Evolutionary conservation across 2,329 filamentous ascomycete species (phyloP), one percentile per base, ranked within the genome.

Genomic region (Lachnellula arida): DNA sequence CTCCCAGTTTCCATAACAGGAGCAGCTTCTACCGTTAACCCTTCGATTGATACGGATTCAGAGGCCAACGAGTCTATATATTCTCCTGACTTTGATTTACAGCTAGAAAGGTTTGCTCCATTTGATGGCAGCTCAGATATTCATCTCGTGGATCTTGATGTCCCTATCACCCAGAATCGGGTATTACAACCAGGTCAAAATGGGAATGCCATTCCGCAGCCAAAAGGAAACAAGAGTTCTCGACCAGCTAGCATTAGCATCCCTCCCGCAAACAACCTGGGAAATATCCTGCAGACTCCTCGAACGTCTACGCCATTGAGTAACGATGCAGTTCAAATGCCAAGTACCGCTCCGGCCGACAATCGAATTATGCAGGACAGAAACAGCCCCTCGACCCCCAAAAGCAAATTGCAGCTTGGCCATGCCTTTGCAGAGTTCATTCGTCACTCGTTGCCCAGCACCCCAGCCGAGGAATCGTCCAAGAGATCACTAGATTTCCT

Each of bases 91-190:
- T 7, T 49, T 46, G 25, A 49, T 37, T n/a, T 37, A 15, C 22
- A 23, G 51, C 5, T 51, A 39, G 11, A 39, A 23, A 49, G n/a
- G 23, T 51, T 57, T 19, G n/a, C 52, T 46, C 46, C 55, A 9
- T 53, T 55, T 39, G 58, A 58, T 49, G 58, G 58, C 25, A 49
- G 8, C 28, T 17, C 46, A 15, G 53, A 49, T 14, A 17, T 43
- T 25, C 19, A 57, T 11, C 23, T 5, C 50, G 48, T 50, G 23
- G 17, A 7, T 25, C n/a, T 32, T 12, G 15, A 17, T 17, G 37
- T 40, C 17, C 5, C 17, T 40, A n/a, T 9, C 15, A 17, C 15
- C 28, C 28, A 40, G 5, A 17, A 40, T 40, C 37, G 17, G 15
- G 14, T 40, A 40, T 9, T 17, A 19, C 9, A 22, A 19, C 3